Evolutionary conservation across 768 basidiomycete genomes (phyloP), one percentile per base, ranked within the genome.

Genomic region (Omphalotus guepiniiformis): DNA sequence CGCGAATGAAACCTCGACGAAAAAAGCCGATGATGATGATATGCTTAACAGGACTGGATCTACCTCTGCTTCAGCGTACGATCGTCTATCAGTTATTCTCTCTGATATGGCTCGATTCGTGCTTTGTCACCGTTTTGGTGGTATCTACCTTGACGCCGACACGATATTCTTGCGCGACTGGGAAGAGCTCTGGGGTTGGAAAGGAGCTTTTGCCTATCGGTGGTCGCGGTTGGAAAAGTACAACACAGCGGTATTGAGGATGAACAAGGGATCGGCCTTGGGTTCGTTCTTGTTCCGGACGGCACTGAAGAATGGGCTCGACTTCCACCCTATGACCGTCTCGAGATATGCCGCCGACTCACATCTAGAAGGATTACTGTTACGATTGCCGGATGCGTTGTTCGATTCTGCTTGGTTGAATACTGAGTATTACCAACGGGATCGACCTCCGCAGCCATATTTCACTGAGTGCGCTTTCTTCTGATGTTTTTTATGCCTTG

Each of bases 51-150:
- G 91, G 26, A 80, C 91, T 2, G 94, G 94, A 3, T 94, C 93
- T 8, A 86, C 89, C 53, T 93, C 91, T 0, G 81, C 85, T 19
- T 78, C 79, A 13, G 85, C 89, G 22, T 97, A 96, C 63, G 93
- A 97, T 64, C 78, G 90, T 23, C 72, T 95, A 26, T 91, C 89
- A 11, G 91, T 94, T 61, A 93, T 95, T 53, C 74, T 96, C 28
- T 93, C 91, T 7, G 93, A 96, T 64, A 90, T 95, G 85, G 94
- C 91, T 18, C 86, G 94, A n/a, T 97, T 96, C 68, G 82, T 96
- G 41, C 75, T 97, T 9, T 91, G 88, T 45, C 90, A 96, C 63
- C 85, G 91, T 6, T 96, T 88, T 59, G 94, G 94, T 19, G 94
- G 94, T 2, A 85, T 93, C 50, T 96, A 95, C 59, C 79, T 97